Percentiles rank a stretch among this genome's conserved stretches.
Conservation (phyloP, 805 yeast genomes). For the Wickerhamiella sorbophila region DNA sequence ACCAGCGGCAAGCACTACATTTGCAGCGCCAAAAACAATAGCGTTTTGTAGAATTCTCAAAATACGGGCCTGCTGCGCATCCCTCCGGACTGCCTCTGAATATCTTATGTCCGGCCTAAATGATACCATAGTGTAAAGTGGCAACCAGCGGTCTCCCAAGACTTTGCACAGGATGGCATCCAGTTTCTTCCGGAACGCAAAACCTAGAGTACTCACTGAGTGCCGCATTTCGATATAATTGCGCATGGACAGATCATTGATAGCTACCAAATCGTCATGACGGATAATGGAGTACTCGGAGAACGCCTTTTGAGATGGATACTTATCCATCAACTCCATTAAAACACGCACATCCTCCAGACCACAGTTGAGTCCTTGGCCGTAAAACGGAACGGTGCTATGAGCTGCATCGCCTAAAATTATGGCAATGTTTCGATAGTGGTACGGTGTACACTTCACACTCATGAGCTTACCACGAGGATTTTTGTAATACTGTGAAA, state of each 20-base stretch:
- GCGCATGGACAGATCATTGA: slow-evolving; percentile 60
- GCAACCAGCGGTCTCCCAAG: slow-evolving; percentile 58
- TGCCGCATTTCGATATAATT: slow-evolving; percentile 83
- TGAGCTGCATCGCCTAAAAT: slow-evolving; percentile 90
- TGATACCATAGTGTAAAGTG: slow-evolving; percentile 84
- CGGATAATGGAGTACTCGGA: slow-evolving; percentile 39
- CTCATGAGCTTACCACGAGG: slow-evolving; percentile 74
- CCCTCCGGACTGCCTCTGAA: slow-evolving; percentile 45
- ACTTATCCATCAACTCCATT: slow-evolving; percentile 31
- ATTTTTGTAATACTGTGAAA: slow-evolving; percentile 39
- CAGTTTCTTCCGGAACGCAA: slow-evolving; percentile 48
- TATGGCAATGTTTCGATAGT: slow-evolving; percentile 45
- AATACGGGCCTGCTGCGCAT: slow-evolving; percentile 40
- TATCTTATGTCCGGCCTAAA: slow-evolving; percentile 74
- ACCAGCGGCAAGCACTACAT: not conserved
- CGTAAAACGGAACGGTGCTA: slow-evolving; percentile 95
- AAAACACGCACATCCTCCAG: slow-evolving; percentile 75
- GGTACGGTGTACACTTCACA: slow-evolving; percentile 54
- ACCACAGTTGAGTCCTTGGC: slow-evolving; percentile 95
- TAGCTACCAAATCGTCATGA: slow-evolving; percentile 56
- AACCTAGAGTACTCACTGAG: slow-evolving; percentile 49
- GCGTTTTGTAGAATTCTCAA: slow-evolving; percentile 19
- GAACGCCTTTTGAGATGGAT: slow-evolving; percentile 31
- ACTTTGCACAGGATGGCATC: slow-evolving; percentile 50
- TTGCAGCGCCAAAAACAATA: not conserved